phyloP scores from a whole-genome alignment of 495 filamentous ascomycete species.

The Neurospora sp. region DNA sequence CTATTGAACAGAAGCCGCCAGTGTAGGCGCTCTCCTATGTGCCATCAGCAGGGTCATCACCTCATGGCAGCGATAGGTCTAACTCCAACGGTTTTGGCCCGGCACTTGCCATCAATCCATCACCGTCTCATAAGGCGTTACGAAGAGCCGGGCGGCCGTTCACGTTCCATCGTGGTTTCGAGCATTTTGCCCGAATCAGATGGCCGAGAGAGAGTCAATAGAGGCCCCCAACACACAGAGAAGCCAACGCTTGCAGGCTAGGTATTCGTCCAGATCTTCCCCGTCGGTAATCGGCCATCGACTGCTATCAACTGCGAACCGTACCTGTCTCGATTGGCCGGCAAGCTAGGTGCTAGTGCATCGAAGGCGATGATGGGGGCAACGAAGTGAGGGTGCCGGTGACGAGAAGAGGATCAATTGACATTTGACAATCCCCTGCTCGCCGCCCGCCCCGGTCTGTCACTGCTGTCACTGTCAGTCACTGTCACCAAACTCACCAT shows the following conservation, averaged over 20 bases:
- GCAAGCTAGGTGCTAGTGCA: background rate
- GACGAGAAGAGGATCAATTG: background rate
- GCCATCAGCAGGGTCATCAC: background rate
- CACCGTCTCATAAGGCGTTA: background rate
- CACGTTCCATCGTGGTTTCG: background rate
- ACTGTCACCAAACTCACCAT: background rate
- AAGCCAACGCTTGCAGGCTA: background rate
- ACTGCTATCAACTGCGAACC: background rate
- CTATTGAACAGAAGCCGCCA: background rate
- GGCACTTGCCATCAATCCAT: background rate
- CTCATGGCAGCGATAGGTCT: background rate
- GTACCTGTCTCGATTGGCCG: background rate
- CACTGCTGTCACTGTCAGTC: background rate
- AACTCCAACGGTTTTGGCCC: background rate
- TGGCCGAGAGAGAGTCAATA: background rate
- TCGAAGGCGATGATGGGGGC: background rate
- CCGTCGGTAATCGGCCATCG: background rate
- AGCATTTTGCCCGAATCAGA: background rate
- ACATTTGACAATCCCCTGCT: background rate
- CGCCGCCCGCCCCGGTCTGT: background rate
- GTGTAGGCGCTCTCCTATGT: background rate
- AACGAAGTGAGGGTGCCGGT: background rate
- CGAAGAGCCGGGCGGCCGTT: background rate
- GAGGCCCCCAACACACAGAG: background rate
- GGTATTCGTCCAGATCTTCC: background rate